A percentile compares a stretch with the other conserved stretches of the same genome.
phyloP scores from a whole-genome alignment of 139 green algal species.

The Dunaliella primolecta region DNA sequence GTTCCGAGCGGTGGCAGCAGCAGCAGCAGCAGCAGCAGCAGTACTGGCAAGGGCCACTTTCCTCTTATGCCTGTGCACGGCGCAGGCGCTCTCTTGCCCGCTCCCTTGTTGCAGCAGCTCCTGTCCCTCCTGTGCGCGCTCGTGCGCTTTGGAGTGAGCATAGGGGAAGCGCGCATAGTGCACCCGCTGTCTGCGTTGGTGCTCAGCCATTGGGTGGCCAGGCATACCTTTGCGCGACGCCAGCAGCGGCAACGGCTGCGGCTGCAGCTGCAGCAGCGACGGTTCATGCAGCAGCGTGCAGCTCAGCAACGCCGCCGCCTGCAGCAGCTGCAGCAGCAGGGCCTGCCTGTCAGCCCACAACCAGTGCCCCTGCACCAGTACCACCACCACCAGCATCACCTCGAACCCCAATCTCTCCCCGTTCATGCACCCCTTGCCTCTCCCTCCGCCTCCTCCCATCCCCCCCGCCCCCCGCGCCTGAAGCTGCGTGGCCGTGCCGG shows the following conservation, averaged over 20 bases:
- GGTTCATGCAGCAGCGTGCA: neutral
- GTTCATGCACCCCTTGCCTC: too few species aligned
- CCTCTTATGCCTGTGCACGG: neutral
- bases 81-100: neutral
- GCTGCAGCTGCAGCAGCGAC: neutral
- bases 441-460: too few species aligned
- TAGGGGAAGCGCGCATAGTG: neutral
- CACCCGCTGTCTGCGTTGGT: neutral
- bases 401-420: too few species aligned
- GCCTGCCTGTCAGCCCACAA: too few species aligned
- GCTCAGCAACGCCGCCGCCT: neutral
- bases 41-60: neutral
- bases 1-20: too few species aligned
- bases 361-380: too few species aligned
- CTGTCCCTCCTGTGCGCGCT: neutral
- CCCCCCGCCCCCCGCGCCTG: neutral
- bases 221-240: neutral
- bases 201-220: neutral
- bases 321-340: constrained; percentile 1
- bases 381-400: too few species aligned
- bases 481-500: neutral
- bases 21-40: neutral
- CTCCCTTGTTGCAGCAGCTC: neutral
- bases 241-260: neutral
- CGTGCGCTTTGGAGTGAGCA: neutral